Evolutionary conservation across 257 asterid species (phyloP), one percentile per base, ranked within the genome.

Genomic region (Solanum corneliomulleri): DNA sequence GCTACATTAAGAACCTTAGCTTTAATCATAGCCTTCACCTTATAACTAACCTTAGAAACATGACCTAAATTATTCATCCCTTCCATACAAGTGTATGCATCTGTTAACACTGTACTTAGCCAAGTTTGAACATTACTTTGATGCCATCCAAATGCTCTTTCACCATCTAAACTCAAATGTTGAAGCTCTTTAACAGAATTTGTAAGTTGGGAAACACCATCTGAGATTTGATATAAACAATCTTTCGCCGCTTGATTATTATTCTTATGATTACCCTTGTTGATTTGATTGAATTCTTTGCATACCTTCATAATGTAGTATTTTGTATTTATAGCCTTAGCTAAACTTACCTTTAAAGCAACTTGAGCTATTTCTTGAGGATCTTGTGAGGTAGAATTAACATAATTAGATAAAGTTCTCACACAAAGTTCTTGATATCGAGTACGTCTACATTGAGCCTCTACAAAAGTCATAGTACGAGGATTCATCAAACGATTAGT

Each of bases 1-100:
- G 92, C 92, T n/a, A 94, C 94, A 83, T 93, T 93, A 70, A 92
- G 85, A 18, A 94, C 94, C 92, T 88, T 94, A 2, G 93, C 95
- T 37, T 88, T 91, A 66, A 94, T 91, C 3, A 88, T 86, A 7
- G 91, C 92, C 88, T 88, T 93, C 29, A 86, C 85, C 64, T 86
- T 92, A 14, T 37, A 37, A 37, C 93, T 90, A 1, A 91, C 92
- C 9, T 92, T 71, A 20, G 90, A 90, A 86, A 88, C 90, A 86
- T 87, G 74, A 33, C 95, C 92, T 41, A 20, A 42, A 11, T 94
- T 90, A 11, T 92, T 91, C 23, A 94, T 87, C 76, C 96, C 93
- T 29, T 91, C 93, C 20, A 94, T 20, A 29, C 96, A 94, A 76
- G 78, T 81, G 71, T 88, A 89, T 7, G 94, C 94, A 76, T 94